Conservation (phyloP, 2,329 filamentous ascomycete species). For the Exophiala sp. region DNA sequence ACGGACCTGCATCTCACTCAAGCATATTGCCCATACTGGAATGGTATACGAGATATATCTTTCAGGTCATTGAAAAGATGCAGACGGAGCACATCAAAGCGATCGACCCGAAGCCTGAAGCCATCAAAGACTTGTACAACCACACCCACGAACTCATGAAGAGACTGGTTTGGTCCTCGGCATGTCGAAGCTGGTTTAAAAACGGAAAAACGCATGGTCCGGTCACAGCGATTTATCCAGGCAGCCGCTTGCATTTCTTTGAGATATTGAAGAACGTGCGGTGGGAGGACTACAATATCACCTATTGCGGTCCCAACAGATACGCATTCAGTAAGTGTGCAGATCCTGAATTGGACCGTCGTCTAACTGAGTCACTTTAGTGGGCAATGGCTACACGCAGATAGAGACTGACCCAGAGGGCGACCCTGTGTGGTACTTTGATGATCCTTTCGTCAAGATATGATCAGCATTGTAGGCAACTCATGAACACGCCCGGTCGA, state of each 20-base stretch:
- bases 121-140: conserved; percentile 35
- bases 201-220: conserved; percentile 23
- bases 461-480: background rate
- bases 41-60: conserved; percentile 27
- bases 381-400: conserved; percentile 45
- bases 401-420: conserved; percentile 19
- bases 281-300: conserved; percentile 40
- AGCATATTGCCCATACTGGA: conserved; percentile 30
- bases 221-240: conserved; percentile 24
- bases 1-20: conserved; percentile 30
- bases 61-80: conserved; percentile 31
- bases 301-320: conserved; percentile 36
- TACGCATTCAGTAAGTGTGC: conserved; percentile 33
- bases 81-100: conserved; percentile 26
- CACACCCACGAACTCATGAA: conserved; percentile 42
- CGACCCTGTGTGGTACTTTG: conserved; percentile 22
- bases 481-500: no score
- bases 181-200: conserved; percentile 23
- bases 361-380: no score
- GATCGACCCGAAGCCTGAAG: conserved; percentile 27
- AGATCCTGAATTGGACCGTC: no score
- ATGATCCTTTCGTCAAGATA: conserved; percentile 19
- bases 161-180: conserved; percentile 26
- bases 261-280: conserved; percentile 35
- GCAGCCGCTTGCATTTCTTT: conserved; percentile 35